These are phyloP conservation scores for Adansonia madagascariensis DNA, from an alignment of 441 rosid genomes.

Conservation along the genomic window DNA sequence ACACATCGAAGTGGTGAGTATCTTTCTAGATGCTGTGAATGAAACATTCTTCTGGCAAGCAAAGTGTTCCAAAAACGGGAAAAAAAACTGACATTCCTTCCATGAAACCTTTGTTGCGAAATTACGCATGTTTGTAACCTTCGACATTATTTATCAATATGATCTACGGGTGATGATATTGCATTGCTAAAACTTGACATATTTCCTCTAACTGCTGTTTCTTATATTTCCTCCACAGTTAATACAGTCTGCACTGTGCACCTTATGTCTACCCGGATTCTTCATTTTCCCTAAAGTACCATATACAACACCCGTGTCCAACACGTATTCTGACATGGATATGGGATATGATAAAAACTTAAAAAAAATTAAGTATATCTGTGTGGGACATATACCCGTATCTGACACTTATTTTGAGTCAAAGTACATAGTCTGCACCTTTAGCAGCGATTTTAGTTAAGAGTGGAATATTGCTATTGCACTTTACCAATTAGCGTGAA, in stretches of 20 bases:
- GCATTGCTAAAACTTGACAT: background rate
- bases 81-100: background rate
- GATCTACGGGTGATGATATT: background rate
- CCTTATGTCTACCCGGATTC: too few species aligned
- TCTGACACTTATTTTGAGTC: too few species aligned
- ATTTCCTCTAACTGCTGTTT: background rate
- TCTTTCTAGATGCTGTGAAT: conserved; percentile 2
- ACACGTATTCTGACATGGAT: too few species aligned
- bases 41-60: conserved; percentile 5
- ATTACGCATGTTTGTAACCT: background rate
- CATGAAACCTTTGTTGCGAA: conserved; percentile 8
- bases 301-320: too few species aligned
- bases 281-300: too few species aligned
- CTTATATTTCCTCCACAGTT: background rate
- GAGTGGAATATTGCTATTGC: background rate
- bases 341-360: too few species aligned
- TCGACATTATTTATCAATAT: background rate
- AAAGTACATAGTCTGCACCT: background rate
- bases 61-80: background rate
- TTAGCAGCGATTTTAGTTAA: background rate
- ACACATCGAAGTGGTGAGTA: conserved; percentile 76
- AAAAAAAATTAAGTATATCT: too few species aligned
- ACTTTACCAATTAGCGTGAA: background rate
- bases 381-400: too few species aligned
- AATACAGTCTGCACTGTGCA: background rate